A percentile compares a stretch with the other conserved stretches of the same genome.
Evolutionary conservation across 192 early-diverging fungal genomes (phyloP).

Genomic region (Cetraspora pellucida): DNA sequence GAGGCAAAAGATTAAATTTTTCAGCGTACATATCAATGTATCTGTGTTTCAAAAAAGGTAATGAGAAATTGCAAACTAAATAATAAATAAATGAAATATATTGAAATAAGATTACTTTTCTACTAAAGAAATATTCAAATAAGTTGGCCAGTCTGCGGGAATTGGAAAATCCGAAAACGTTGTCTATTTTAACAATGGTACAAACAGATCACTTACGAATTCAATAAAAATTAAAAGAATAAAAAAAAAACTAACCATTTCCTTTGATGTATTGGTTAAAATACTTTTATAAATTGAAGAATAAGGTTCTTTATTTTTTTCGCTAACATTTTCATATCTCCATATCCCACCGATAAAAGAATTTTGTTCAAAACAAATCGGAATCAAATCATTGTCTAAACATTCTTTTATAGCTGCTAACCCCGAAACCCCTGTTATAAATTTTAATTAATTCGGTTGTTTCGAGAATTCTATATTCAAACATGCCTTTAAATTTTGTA

Average conservation of each 20-base stretch:
- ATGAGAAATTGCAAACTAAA: not conserved
- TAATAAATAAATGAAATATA: not conserved
- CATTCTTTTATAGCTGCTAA: slow-evolving; percentile 58
- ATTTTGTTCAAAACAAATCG: slow-evolving; percentile 59
- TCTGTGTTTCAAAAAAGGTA: not conserved
- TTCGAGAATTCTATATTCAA: no score
- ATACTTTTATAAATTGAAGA: slow-evolving; percentile 60
- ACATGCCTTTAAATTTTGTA: no score
- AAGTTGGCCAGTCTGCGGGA: slow-evolving; percentile 61
- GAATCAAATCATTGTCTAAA: slow-evolving; percentile 47
- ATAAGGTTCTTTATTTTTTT: slow-evolving; percentile 46
- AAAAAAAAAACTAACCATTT: slow-evolving; percentile 26
- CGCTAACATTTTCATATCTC: slow-evolving; percentile 51
- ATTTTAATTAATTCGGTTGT: no score
- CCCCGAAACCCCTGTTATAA: slow-evolving; percentile 49
- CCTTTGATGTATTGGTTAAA: slow-evolving; percentile 61
- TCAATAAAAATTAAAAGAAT: no score
- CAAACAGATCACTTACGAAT: no score
- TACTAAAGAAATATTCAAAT: slow-evolving; percentile 51
- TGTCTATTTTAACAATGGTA: not conserved
- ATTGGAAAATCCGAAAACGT: slow-evolving; percentile 63
- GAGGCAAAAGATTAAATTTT: slow-evolving; percentile 48
- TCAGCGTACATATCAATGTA: slow-evolving; percentile 58
- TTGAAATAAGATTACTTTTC: slow-evolving; percentile 49
- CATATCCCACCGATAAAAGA: slow-evolving; percentile 56